Evolutionary conservation across 2,329 filamentous ascomycete genomes (phyloP), one percentile per base, ranked within the genome.

Genomic region (Penicillium sp.): DNA sequence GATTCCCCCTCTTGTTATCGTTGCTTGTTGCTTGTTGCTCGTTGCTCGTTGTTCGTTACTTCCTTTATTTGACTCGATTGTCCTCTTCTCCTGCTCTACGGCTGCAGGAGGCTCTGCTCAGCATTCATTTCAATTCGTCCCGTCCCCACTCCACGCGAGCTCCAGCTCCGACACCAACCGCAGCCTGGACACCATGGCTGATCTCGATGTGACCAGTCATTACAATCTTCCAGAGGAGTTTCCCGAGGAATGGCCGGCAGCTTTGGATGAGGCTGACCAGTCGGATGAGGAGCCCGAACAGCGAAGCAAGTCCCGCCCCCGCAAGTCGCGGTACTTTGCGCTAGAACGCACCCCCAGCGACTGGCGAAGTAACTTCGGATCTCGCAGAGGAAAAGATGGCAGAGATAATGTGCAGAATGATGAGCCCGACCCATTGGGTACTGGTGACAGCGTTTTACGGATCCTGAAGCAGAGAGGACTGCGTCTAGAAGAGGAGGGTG

Each of bases 371-470:
- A 72, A 88, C 15, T 80, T 82, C 0, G 86, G 86, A 1, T 81
- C 85, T 4, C 82, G 89, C 66, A 83, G 80, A 64, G 82, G 81
- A 2, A 81, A 80, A 43, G 81, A 83, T 63, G 86, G 85, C 27
- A 77, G 86, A 40, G 86, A 88, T 56, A 93, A 84, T 60, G 88
- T 95, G 27, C 88, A 93, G 65, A 87, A 87, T 66, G 93, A 98
- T 67, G 95, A 98, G 69, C 82, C 89, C 1, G 93, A 98, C 72
- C 90, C 93, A 4, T 72, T 98, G 46, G 93, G 93, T n/a, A 84
- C 83, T 45, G 84, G 86, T 1, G 87, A 92, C 49, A 96, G 89
- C 65, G 91, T 98, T 6, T 84, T 96, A 46, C 80, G 85, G 60
- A 82, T 89, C 32, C 73, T 98, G 62, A 85, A 86, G 65, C 81